Conservation (phyloP, 176 grass and related monocot genomes). For the Urochloa ruziziensis region DNA sequence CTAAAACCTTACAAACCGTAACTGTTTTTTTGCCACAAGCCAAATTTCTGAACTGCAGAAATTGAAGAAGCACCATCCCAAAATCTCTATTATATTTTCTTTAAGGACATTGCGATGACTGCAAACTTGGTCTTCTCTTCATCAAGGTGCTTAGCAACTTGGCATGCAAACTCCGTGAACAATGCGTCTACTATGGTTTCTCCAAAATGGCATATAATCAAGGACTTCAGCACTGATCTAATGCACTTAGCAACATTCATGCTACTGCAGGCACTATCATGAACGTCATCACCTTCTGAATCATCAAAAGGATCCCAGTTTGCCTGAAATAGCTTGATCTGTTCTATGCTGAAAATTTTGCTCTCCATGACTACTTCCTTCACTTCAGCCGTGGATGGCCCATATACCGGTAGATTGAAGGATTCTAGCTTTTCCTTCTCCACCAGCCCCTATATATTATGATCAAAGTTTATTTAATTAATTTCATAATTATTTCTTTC, state of each 20-base stretch:
- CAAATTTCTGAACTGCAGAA: background rate
- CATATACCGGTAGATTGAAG: constrained; percentile 41
- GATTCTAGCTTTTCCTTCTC: constrained; percentile 20
- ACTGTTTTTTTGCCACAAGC: too few relatives aligned
- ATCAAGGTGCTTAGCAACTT: constrained; percentile 26
- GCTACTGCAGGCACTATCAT: background rate
- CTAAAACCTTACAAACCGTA: too few relatives aligned
- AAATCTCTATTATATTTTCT: background rate
- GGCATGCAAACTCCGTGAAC: constrained; percentile 23
- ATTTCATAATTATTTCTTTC: too few relatives aligned
- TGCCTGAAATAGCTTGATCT: background rate
- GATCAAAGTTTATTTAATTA: too few relatives aligned
- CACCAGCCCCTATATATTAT: constrained; percentile 35
- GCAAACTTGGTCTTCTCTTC: constrained; percentile 38
- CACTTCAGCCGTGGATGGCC: constrained; percentile 35
- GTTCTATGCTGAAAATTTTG: constrained; percentile 13
- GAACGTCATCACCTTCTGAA: background rate
- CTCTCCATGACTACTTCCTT: background rate
- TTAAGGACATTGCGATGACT: constrained; percentile 19
- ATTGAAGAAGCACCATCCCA: background rate
- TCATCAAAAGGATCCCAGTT: constrained; percentile 42
- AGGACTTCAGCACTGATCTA: constrained; percentile 6
- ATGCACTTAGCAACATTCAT: constrained; percentile 9
- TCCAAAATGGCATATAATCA: constrained; percentile 28
- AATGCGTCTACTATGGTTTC: constrained; percentile 33